Evolutionary conservation across 495 filamentous ascomycete species (phyloP), one percentile per base, ranked within the genome.

Genomic region (Tuber indicum): DNA sequence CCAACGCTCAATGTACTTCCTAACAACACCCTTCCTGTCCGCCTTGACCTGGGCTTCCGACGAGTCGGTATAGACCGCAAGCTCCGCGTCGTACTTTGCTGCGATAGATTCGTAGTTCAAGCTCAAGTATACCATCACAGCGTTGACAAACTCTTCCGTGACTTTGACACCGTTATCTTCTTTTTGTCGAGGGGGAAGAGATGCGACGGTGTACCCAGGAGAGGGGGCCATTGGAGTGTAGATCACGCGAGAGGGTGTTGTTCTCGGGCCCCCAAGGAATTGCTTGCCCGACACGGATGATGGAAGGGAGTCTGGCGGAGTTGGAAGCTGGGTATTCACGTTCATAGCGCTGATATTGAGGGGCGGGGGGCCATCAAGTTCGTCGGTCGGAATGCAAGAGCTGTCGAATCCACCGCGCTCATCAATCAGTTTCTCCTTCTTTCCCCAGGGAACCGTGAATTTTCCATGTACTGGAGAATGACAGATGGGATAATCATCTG

Each of bases 141-240:
- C 82, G 3, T 72, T 26, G 9, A 81, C 72, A 71, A 83, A 83
- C 62, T 79, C 76, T n/a, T 78, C 71, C 0, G 82, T 83, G 26
- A 83, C 78, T 69, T 83, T 82, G 23, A 72, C 69, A 6, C 77
- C 79, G 36, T 74, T 73, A 14, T 78, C 81, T n/a, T 72, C 76
- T 62, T 79, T 74, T 45, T 74, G 81, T n/a, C 77, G 72, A n/a
- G 82, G 82, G 62, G 82, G 82, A 3, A 83, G 45, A 19, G 82
- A 83, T 42, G 82, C 82, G 72, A 83, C 82, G 19, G 82, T 83
- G 45, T 83, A 83, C 69, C 82, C 82, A 10, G 82, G 82, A 9
- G 79, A 81, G 19, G 82, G 79, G 4, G 78, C 79, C 78, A 80
- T 80, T 7, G 78, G 78, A 43, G 77, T 78, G 74, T 80, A 80